A percentile compares a stretch with the other conserved stretches of the same genome.
These are phyloP conservation scores for Tolypocladium amazonense DNA, from an alignment of 2,329 filamentous ascomycete genomes.

Conservation along the genomic window DNA sequence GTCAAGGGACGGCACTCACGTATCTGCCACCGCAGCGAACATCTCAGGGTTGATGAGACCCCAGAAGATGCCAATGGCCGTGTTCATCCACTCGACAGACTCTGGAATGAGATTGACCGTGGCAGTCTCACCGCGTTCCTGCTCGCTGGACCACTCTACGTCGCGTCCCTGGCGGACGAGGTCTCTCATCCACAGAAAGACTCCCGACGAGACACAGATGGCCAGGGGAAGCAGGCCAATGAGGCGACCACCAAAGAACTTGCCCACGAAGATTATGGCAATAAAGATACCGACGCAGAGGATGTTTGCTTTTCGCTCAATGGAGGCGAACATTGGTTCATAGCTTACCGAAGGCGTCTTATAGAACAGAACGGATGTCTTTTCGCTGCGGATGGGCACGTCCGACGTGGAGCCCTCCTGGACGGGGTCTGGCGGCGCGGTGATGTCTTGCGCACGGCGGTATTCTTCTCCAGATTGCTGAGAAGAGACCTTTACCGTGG, in stretches of 20 bases:
- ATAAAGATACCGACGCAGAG: conserved; percentile 62
- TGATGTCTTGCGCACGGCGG: conserved; percentile 75
- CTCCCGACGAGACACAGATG: conserved; percentile 60
- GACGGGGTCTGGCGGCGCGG: conserved; percentile 80
- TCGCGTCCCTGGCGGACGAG: conserved; percentile 72
- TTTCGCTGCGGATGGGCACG: conserved; percentile 91
- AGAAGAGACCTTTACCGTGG: conserved; percentile 60
- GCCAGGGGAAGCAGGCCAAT: conserved; percentile 67
- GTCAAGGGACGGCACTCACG: conserved; percentile 22
- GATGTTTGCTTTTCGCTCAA: conserved; percentile 65
- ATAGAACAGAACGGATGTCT: conserved; percentile 93
- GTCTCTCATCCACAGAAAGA: conserved; percentile 87
- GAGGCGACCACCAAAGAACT: conserved; percentile 67
- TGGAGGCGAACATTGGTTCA: conserved; percentile 69
- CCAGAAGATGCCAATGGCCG: conserved; percentile 75
- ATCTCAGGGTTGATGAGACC: conserved; percentile 90
- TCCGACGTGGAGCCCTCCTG: conserved; percentile 77
- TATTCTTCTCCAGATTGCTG: conserved; percentile 71
- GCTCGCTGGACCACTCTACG: conserved; percentile 80
- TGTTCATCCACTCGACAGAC: conserved; percentile 95
- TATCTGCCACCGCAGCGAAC: conserved; percentile 87
- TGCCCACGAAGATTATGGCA: conserved; percentile 66
- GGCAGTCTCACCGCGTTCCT: conserved; percentile 73
- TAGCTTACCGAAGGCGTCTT: conserved; percentile 85
- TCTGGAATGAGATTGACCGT: conserved; percentile 85